phyloP scores from a whole-genome alignment of 352 stramenopile genomes.

The Globisporangium uncinulatum region DNA sequence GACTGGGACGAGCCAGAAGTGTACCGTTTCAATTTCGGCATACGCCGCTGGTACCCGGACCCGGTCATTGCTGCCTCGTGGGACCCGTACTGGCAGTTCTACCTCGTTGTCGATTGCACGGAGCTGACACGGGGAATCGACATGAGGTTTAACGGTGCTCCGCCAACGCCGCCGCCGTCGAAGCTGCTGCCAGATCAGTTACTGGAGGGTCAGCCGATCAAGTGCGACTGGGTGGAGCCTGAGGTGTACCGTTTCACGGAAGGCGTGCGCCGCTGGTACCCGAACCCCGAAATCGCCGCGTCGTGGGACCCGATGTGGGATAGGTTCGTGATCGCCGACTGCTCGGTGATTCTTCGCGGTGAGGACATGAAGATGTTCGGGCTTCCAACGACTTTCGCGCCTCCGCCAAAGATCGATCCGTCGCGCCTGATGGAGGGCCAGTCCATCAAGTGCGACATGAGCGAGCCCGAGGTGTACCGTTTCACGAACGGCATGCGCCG shows the following conservation, averaged over 20 bases:
- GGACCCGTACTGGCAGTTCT: slow-evolving; percentile 14
- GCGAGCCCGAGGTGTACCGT: slow-evolving; percentile 13
- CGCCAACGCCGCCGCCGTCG: background rate
- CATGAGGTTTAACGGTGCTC: slow-evolving; percentile 1
- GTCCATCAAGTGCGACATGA: slow-evolving; percentile 17
- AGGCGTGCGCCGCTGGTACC: slow-evolving; percentile 14
- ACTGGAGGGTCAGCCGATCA: slow-evolving; percentile 7
- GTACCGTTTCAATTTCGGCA: background rate
- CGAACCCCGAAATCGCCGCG: slow-evolving; percentile 10
- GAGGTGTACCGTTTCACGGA: slow-evolving; percentile 16
- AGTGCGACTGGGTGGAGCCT: background rate
- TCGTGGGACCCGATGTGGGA: slow-evolving; percentile 24
- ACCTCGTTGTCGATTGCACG: slow-evolving; percentile 12
- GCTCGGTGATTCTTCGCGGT: slow-evolving; percentile 8
- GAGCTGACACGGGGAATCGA: slow-evolving; percentile 4
- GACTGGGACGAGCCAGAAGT: background rate
- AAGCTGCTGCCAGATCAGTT: background rate
- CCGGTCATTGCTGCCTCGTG: slow-evolving; percentile 15
- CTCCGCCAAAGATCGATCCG: slow-evolving; percentile 1
- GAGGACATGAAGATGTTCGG: slow-evolving; percentile 11
- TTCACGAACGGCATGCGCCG: slow-evolving; percentile 9
- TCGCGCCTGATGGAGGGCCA: background rate
- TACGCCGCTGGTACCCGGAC: background rate
- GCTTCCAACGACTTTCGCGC: background rate
- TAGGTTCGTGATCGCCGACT: slow-evolving; percentile 7